A percentile compares a stretch with the other conserved stretches of the same genome.
These are phyloP conservation scores for Penicillium sp. DNA, from an alignment of 2,329 filamentous ascomycete genomes.

Conservation along the genomic window DNA sequence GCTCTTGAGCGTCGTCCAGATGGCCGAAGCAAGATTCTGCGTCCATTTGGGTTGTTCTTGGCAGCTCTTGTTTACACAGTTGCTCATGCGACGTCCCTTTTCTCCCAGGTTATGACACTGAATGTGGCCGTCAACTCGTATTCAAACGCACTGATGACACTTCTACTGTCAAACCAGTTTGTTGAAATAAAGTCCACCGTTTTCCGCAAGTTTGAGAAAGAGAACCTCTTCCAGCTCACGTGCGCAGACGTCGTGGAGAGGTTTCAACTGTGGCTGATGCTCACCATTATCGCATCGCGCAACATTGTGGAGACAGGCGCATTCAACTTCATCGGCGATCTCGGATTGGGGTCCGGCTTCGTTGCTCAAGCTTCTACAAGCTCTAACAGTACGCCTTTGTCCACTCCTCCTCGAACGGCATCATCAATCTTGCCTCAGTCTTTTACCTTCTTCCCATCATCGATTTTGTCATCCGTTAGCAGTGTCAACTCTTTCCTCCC, in stretches of 20 bases:
- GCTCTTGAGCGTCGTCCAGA: constrained; percentile 84
- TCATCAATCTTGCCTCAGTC: constrained; percentile 82
- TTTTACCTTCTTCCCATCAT: constrained; percentile 75
- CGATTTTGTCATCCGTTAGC: constrained; percentile 46
- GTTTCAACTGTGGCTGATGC: constrained; percentile 97
- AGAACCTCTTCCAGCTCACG: constrained; percentile 93
- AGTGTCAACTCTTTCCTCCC: constrained; percentile 46
- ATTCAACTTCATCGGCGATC: constrained; percentile 57
- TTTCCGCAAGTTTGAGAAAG: constrained; percentile 98
- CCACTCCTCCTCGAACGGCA: constrained; percentile 56
- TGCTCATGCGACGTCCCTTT: constrained; percentile 80
- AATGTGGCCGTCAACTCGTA: constrained; percentile 99
- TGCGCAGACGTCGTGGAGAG: constrained; percentile 96
- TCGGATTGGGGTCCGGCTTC: constrained; percentile 36
- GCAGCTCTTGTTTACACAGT: constrained; percentile 87
- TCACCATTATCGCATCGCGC: constrained; percentile 91
- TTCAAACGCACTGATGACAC: constrained; percentile 88
- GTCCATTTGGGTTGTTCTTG: constrained; percentile 88
- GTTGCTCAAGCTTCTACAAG: constrained; percentile 34
- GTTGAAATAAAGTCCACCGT: constrained; percentile 98
- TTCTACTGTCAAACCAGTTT: constrained; percentile 95
- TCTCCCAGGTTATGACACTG: constrained; percentile 96
- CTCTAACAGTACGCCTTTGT: constrained; percentile 54
- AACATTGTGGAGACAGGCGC: constrained; percentile 96
- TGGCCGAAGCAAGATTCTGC: constrained; percentile 85